A percentile compares a stretch with the other conserved stretches of the same genome.
These are phyloP conservation scores for Wickerhamiella shivajii DNA, from an alignment of 805 yeast genomes.

Conservation along the genomic window DNA sequence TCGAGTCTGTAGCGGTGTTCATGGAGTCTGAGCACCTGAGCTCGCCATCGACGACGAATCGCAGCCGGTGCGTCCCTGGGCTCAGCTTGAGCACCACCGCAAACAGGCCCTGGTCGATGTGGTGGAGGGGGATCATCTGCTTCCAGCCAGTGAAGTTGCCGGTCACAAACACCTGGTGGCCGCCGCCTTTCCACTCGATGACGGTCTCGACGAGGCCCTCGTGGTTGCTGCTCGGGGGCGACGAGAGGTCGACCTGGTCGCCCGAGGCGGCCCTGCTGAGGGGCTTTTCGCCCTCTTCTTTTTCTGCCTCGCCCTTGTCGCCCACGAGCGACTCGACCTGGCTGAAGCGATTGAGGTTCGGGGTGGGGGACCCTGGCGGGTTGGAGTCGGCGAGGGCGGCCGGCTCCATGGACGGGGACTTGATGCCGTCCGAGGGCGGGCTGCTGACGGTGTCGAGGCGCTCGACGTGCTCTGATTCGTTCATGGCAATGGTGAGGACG, in stretches of 20 bases:
- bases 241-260: constrained; percentile 19
- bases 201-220: constrained; percentile 18
- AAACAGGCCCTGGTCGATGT: constrained; percentile 21
- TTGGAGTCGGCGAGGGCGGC: too few species aligned
- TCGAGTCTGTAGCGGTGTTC: constrained; percentile 95
- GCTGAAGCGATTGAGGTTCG: neutral
- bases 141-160: constrained; percentile 98
- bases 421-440: too few species aligned
- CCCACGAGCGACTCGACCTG: neutral
- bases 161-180: constrained; percentile 84
- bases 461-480: too few species aligned
- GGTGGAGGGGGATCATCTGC: constrained; percentile 81
- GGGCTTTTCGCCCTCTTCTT: constrained; percentile 15
- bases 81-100: constrained; percentile 33
- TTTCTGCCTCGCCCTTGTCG: constrained; percentile 6
- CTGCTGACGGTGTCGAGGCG: too few species aligned
- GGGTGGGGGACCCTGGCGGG: too few species aligned
- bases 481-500: too few species aligned
- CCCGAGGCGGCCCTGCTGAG: constrained; percentile 20
- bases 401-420: too few species aligned
- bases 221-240: neutral
- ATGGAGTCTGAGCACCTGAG: constrained; percentile 72
- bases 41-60: constrained; percentile 90
- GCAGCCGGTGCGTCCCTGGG: constrained; percentile 81
- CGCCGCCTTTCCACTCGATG: constrained; percentile 84